These are phyloP conservation scores for Teratosphaeria pseudoeucalypti DNA, from an alignment of 2,329 filamentous ascomycete species.

Conservation along the genomic window DNA sequence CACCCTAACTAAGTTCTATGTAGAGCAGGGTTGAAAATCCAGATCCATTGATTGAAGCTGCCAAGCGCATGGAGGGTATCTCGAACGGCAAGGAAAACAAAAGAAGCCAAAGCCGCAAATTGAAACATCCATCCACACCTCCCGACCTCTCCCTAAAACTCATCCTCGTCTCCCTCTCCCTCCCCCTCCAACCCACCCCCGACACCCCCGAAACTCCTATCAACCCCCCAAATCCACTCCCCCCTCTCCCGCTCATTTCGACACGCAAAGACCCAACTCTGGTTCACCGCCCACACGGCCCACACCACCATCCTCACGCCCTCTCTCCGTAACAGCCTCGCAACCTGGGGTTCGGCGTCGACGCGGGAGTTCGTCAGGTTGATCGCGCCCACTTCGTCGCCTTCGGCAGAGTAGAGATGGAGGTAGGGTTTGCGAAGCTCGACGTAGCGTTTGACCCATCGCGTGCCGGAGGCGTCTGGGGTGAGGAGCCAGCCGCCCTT, in stretches of 20 bases:
- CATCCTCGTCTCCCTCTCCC: neutral
- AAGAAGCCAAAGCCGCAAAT: neutral
- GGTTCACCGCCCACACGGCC: constrained; percentile 86
- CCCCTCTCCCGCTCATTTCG: constrained; percentile 84
- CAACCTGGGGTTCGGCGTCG: constrained; percentile 81
- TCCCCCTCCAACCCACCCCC: neutral
- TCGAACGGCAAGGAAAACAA: neutral
- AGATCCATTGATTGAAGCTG: neutral
- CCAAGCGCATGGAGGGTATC: neutral
- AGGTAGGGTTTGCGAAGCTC: constrained; percentile 86
- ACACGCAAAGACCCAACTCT: constrained; percentile 89
- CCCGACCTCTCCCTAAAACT: neutral
- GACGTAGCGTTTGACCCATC: constrained; percentile 87
- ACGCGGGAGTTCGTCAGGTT: constrained; percentile 84
- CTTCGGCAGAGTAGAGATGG: constrained; percentile 77
- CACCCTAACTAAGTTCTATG: no score
- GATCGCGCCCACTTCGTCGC: constrained; percentile 82
- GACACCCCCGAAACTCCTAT: constrained; percentile 42
- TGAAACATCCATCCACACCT: neutral
- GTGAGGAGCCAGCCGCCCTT: constrained; percentile 84
- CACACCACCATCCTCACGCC: constrained; percentile 50
- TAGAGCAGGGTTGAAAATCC: no score
- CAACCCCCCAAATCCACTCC: constrained; percentile 93
- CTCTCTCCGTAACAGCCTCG: constrained; percentile 51
- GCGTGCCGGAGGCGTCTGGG: constrained; percentile 61